Evolutionary conservation across 352 stramenopile species (phyloP).

Genomic region (Peronospora destructor): DNA sequence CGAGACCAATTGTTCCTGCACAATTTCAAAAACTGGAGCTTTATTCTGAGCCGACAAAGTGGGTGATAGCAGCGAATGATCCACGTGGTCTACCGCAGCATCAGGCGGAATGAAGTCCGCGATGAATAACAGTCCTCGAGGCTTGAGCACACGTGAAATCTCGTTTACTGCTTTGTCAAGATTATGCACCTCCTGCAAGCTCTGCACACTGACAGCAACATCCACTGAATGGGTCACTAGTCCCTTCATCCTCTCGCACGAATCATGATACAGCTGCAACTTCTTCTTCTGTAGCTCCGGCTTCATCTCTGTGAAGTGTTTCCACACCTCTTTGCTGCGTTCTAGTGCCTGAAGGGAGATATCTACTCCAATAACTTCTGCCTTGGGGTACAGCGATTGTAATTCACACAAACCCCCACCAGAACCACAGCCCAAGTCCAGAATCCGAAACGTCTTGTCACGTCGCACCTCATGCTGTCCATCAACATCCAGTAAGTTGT

Average conservation of each 20-base stretch:
- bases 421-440: conserved; percentile 60
- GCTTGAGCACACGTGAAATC: conserved; percentile 52
- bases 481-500: conserved; percentile 42
- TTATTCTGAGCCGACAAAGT: conserved; percentile 30
- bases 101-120: conserved; percentile 63
- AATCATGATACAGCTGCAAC: conserved; percentile 56
- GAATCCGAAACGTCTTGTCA: conserved; percentile 31
- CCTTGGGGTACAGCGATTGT: conserved; percentile 47
- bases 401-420: conserved; percentile 58
- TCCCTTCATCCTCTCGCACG: conserved; percentile 54
- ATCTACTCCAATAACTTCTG: conserved; percentile 47
- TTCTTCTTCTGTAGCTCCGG: conserved; percentile 31
- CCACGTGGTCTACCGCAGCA: conserved; percentile 28
- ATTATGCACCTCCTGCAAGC: conserved; percentile 58
- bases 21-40: conserved; percentile 31
- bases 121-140: conserved; percentile 51
- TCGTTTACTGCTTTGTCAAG: conserved; percentile 39
- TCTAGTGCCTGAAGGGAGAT: conserved; percentile 58
- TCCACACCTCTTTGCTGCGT: conserved; percentile 60
- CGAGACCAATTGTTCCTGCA: conserved; percentile 43
- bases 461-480: conserved; percentile 18
- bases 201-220: conserved; percentile 47
- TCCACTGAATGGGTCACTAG: conserved; percentile 50
- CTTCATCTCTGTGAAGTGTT: conserved; percentile 35
- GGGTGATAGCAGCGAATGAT: conserved; percentile 33